Base-by-base conservation (phyloP, 257 asterid genomes). In the Nemophila menziesii region DNA sequence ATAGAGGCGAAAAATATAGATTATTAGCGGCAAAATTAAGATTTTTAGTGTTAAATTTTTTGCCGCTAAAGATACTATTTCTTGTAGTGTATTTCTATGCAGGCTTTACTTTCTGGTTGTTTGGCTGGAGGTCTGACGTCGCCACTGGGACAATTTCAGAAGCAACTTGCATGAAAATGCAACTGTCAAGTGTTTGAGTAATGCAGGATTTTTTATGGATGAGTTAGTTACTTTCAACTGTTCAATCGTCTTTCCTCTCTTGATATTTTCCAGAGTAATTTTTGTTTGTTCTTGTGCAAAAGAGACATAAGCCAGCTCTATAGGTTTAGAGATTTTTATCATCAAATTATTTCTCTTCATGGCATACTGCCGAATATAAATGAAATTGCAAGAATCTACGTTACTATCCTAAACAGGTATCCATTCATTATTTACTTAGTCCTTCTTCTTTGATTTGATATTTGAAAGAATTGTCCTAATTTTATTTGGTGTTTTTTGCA, bases 41-140 rank as follows among this genome's bases (percentile, higher is more conserved):
- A n/a, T n/a, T n/a, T n/a, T n/a, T n/a, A n/a, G n/a, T n/a, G n/a
- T n/a, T n/a, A n/a, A n/a, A n/a, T n/a, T n/a, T n/a, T n/a, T n/a
- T n/a, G n/a, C n/a, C n/a, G n/a, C n/a, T n/a, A n/a, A n/a, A n/a
- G n/a, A n/a, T n/a, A n/a, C n/a, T n/a, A n/a, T n/a, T n/a, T n/a
- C n/a, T n/a, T n/a, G n/a, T n/a, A n/a, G n/a, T n/a, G n/a, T n/a
- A n/a, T 24, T 24, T 46, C 8, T 58, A 16, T 46, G 6, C 72
- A 89, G 98, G 94, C 98, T 48, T 60, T 89, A 66, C 85, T 89
- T 38, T 78, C 93, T 37, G 98, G 98, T 55, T 80, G 98, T 71
- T 89, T 95, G 24, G 98, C 98, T 43, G 98, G 98, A 20, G 95
- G 98, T 10, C 49, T 89, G 64, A 80, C 95, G 4, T 57, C 98